Percentiles rank a stretch among this genome's conserved stretches.
These are phyloP conservation scores for Saturnispora silvae DNA, from an alignment of 805 yeast species.

Conservation along the genomic window DNA sequence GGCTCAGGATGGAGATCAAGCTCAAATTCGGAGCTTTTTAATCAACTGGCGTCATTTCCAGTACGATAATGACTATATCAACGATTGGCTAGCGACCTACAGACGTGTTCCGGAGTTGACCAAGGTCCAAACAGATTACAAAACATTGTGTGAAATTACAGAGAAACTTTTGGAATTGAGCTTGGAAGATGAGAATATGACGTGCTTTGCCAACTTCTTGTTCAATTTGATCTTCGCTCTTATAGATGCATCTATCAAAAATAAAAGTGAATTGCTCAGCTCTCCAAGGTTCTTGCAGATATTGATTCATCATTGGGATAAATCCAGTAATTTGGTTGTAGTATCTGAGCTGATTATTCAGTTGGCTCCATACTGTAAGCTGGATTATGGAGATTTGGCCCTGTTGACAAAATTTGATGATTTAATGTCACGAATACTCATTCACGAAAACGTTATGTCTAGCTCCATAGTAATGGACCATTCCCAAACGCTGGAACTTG, in stretches of 20 bases:
- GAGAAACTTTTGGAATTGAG: background rate
- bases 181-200: background rate
- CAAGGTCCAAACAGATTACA: background rate
- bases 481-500: constrained; percentile 6
- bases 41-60: constrained; percentile 12
- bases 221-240: background rate
- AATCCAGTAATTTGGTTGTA: no score
- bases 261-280: background rate
- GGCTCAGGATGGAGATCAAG: background rate
- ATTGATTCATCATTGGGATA: no score
- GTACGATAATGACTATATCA: constrained; percentile 7
- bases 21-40: constrained; percentile 8
- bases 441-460: background rate
- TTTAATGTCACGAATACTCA: no score
- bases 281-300: no score
- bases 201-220: background rate
- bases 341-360: background rate
- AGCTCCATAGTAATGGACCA: background rate
- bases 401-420: no score
- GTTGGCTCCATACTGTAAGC: background rate
- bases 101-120: constrained; percentile 7
- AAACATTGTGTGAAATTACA: background rate
- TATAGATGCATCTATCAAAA: background rate
- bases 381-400: no score
- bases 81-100: constrained; percentile 11